Evolutionary conservation across 1,284 basidiomycete species (phyloP), one percentile per base, ranked within the genome.

Genomic region (Ceratobasidium sp.): DNA sequence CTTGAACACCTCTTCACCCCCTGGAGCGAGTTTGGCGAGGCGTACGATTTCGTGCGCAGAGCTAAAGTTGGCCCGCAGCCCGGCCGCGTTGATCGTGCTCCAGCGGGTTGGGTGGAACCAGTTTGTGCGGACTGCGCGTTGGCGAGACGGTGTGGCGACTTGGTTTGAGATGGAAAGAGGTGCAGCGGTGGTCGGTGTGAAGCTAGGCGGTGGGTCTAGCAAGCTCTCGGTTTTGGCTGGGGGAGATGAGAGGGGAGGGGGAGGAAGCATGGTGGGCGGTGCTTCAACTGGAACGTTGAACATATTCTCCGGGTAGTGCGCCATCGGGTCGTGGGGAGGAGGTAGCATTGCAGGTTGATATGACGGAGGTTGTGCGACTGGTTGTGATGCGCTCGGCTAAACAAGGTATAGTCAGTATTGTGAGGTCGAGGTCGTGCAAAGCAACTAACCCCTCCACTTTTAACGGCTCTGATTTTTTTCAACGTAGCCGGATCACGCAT

Each of bases 91-190:
- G 29, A 73, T 73, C 5, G 69, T 73, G n/a, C 58, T 62, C 69
- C 69, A 73, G 9, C 69, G 69, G 11, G 69, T 39, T 6, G 69
- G 69, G n/a, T 73, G 69, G n/a, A 73, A 73, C 69, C 69, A 73
- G 46, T 73, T 73, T 37, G 69, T 73, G 14, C 69, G 69, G 22
- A 73, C 69, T 39, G 69, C 69, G 34, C 69, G 69, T 62, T 73
- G 69, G 39, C 69, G 69, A 2, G 62, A 64, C 16, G 59, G 39
- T 46, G 62, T 64, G 13, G 53, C 53, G 11, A 43, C 41, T 43
- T 43, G 41, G 11, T 43, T 43, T 43, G 56, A 58, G 22, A 29
- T 43, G 4, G 59, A 43, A n/a, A 29, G 16, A 22, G 62, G 41
- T 29, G 46, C 19, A 24, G 62, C 62, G 9, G 62, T 14, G 27